phyloP scores from a whole-genome alignment of 2,329 filamentous ascomycete genomes.

The Aureobasidium leucospermi region DNA sequence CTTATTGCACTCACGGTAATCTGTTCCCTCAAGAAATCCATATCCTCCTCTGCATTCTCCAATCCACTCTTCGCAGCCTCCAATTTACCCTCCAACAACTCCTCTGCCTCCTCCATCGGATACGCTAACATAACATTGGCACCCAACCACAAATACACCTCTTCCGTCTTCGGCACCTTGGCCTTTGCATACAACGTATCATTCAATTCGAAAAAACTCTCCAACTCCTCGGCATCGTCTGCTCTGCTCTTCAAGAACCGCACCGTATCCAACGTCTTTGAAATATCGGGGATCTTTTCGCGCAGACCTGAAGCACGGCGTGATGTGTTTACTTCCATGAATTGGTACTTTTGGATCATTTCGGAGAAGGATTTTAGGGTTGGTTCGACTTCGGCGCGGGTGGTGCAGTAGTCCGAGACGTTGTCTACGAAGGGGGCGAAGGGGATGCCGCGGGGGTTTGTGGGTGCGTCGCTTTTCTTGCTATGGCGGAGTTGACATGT shows the following conservation, averaged over 20 bases:
- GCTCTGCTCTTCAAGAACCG: slow-evolving; percentile 72
- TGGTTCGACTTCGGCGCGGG: slow-evolving; percentile 69
- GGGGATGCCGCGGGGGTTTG: slow-evolving; percentile 77
- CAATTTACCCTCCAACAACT: slow-evolving; percentile 69
- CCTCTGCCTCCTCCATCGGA: slow-evolving; percentile 78
- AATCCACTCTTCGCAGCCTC: slow-evolving; percentile 71
- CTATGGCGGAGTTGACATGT: not conserved
- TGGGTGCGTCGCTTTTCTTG: slow-evolving; percentile 34
- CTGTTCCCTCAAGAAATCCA: slow-evolving; percentile 92
- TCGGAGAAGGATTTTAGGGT: slow-evolving; percentile 81
- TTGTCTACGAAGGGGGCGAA: slow-evolving; percentile 79
- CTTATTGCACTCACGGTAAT: slow-evolving; percentile 63
- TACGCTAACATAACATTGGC: slow-evolving; percentile 98
- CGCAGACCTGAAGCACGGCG: slow-evolving; percentile 71
- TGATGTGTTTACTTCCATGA: slow-evolving; percentile 95
- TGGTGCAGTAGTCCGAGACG: slow-evolving; percentile 79
- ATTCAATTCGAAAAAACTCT: slow-evolving; percentile 93
- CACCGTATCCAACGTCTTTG: slow-evolving; percentile 90
- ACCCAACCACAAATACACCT: slow-evolving; percentile 97
- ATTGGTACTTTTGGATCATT: slow-evolving; percentile 98
- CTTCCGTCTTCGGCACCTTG: slow-evolving; percentile 69
- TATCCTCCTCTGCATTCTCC: slow-evolving; percentile 86
- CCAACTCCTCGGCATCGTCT: slow-evolving; percentile 63
- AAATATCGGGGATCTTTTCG: slow-evolving; percentile 95
- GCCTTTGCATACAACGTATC: slow-evolving; percentile 92